Conservation (phyloP, 1,284 basidiomycete species). For the Malassezia psittaci region DNA sequence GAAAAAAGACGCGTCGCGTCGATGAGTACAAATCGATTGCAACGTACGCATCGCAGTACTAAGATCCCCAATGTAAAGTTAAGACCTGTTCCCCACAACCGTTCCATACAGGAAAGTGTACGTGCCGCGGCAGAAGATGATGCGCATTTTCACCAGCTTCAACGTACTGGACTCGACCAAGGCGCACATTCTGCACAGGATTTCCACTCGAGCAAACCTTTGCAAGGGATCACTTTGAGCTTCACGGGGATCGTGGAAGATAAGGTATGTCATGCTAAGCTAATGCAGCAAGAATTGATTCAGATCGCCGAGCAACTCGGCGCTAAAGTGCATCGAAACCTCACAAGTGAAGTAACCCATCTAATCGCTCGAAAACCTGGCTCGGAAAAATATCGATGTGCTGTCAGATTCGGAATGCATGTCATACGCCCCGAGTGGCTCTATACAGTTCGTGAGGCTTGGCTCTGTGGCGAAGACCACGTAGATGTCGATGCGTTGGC, state of each 20-base stretch:
- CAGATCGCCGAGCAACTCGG: constrained; percentile 66
- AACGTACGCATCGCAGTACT: constrained; percentile 34
- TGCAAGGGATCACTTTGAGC: constrained; percentile 58
- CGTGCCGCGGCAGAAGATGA: constrained; percentile 32
- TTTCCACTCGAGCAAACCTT: constrained; percentile 51
- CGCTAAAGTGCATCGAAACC: constrained; percentile 57
- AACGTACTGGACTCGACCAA: constrained; percentile 40
- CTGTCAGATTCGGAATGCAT: constrained; percentile 61
- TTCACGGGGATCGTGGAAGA: constrained; percentile 61
- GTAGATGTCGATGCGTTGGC: constrained; percentile 59
- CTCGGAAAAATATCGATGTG: constrained; percentile 72
- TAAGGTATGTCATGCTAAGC: constrained; percentile 8
- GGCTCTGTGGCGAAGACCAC: constrained; percentile 62
- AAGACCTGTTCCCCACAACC: constrained; percentile 22
- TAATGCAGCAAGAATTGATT: constrained; percentile 53
- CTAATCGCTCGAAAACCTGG: constrained; percentile 61
- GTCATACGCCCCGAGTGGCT: constrained; percentile 67
- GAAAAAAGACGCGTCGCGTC: neutral
- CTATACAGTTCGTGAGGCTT: constrained; percentile 58
- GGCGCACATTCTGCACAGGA: constrained; percentile 36
- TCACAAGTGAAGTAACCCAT: constrained; percentile 71
- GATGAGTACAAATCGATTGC: constrained; percentile 28
- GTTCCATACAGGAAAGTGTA: constrained; percentile 8
- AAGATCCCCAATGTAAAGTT: constrained; percentile 45
- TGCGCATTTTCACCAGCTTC: constrained; percentile 25